Conservation (phyloP, 2,329 filamentous ascomycete species). For the Verticillium tricorpus region DNA sequence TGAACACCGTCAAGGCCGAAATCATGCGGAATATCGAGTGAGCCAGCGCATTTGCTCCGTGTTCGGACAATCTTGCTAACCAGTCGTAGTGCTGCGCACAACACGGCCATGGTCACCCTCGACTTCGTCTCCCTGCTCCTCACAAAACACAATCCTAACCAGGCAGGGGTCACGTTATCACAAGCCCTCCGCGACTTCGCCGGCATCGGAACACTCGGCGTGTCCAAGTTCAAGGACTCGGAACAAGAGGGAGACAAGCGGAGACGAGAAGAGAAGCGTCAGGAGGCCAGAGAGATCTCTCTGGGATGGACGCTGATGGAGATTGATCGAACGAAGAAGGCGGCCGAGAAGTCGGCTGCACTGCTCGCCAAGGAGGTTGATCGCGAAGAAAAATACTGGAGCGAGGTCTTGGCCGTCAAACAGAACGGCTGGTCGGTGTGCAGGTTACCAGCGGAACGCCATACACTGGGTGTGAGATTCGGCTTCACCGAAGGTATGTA, state of each 20-base stretch:
- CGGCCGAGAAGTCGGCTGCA: constrained; percentile 65
- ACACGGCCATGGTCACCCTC: constrained; percentile 64
- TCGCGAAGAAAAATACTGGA: constrained; percentile 84
- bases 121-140: constrained; percentile 81
- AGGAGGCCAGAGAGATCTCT: constrained; percentile 45
- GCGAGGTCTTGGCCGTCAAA: constrained; percentile 75
- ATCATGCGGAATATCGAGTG: constrained; percentile 56
- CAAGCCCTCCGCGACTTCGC: constrained; percentile 64
- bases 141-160: constrained; percentile 72
- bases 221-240: constrained; percentile 59
- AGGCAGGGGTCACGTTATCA: constrained; percentile 67
- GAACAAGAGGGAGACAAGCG: constrained; percentile 49
- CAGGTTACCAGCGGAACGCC: constrained; percentile 66
- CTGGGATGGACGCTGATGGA: constrained; percentile 75
- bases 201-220: constrained; percentile 69
- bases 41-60: constrained; percentile 13
- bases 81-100: constrained; percentile 39
- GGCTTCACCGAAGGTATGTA: constrained; percentile 74
- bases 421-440: constrained; percentile 84
- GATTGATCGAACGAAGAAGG: constrained; percentile 69
- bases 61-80: neutral
- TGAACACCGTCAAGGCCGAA: constrained; percentile 49
- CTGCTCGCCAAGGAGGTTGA: constrained; percentile 73
- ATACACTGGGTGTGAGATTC: constrained; percentile 79
- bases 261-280: constrained; percentile 31